Evolutionary conservation across 495 filamentous ascomycete genomes (phyloP), one percentile per base, ranked within the genome.

Genomic region (Tuber calosporum): DNA sequence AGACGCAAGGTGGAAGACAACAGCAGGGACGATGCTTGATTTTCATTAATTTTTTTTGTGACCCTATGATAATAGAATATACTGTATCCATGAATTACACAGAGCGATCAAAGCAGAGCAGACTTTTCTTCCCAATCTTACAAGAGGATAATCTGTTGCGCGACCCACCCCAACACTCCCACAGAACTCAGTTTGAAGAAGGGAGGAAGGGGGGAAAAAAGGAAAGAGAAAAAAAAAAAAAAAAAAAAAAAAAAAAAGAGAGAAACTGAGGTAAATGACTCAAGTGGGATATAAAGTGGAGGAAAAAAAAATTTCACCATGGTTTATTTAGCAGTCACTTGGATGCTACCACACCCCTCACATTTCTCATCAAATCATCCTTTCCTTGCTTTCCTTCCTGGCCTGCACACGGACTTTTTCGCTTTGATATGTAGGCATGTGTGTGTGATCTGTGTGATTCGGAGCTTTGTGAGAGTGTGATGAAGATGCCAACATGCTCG

Each of bases 401-500:
- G 53, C 26, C 13, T 2, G 4, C 53, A 34, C 53, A 62, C 26
- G 53, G 53, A 62, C 26, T 34, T 34, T 58, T 62, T 62, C 53
- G 53, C 53, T 62, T 34, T 5, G 11, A 1, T 26, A 30, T 62
- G 0, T 11, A 17, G 53, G 26, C 53, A 34, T 34, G 34, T 62
- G 53, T 34, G 13, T 34, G 53, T 34, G 53, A 62, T 62, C 13
- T 62, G 53, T 53, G 38, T 69, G 30, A 38, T 68, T 73, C 70
- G 42, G 74, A 42, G 26, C 66, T 30, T 13, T 69, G 26, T 69
- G 45, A 40, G 58, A 38, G 71, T 69, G 58, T 70, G 45, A 73
- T 76, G 67, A 73, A 74, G 67, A 78, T 73, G 73, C 77, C 77
- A 77, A 78, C 68, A 78, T 78, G n/a, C n/a, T n/a, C n/a, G n/a